Evolutionary conservation across 2,329 filamentous ascomycete genomes (phyloP).

Genomic region (Beauveria caledonica): DNA sequence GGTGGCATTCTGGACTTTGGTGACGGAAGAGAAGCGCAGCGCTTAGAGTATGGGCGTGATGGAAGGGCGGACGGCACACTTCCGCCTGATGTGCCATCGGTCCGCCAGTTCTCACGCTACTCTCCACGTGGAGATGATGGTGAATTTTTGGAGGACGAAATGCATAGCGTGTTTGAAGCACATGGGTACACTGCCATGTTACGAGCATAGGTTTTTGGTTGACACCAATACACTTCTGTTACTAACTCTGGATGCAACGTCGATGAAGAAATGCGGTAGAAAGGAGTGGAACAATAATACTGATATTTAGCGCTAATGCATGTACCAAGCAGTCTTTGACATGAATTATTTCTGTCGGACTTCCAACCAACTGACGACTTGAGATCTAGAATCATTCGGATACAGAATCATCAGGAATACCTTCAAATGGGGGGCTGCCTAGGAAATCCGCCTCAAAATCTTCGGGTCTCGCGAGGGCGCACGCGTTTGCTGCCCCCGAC

Average conservation of each 20-base stretch:
- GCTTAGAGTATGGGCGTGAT: constrained; percentile 24
- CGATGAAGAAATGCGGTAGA: not conserved
- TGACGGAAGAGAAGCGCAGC: constrained; percentile 27
- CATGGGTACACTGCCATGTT: not conserved
- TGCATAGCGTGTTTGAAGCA: constrained; percentile 10
- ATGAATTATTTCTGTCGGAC: no score
- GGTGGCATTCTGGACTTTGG: constrained; percentile 36
- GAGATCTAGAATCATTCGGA: no score
- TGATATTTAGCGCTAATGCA: not conserved
- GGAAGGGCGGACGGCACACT: constrained; percentile 30
- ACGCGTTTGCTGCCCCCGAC: not conserved
- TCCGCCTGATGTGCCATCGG: constrained; percentile 22
- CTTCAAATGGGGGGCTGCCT: not conserved
- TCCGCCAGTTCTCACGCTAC: constrained; percentile 26
- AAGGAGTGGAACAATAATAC: not conserved
- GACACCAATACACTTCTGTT: not conserved
- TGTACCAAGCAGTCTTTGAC: not conserved
- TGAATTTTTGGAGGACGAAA: constrained; percentile 22
- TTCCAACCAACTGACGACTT: no score
- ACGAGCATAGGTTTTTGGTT: not conserved
- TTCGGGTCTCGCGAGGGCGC: not conserved
- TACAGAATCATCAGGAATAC: no score
- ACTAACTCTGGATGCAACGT: not conserved
- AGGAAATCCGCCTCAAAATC: not conserved
- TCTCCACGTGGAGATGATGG: constrained; percentile 35